phyloP scores from a whole-genome alignment of 2,329 filamentous ascomycete genomes.

The Penicillium sp. region DNA sequence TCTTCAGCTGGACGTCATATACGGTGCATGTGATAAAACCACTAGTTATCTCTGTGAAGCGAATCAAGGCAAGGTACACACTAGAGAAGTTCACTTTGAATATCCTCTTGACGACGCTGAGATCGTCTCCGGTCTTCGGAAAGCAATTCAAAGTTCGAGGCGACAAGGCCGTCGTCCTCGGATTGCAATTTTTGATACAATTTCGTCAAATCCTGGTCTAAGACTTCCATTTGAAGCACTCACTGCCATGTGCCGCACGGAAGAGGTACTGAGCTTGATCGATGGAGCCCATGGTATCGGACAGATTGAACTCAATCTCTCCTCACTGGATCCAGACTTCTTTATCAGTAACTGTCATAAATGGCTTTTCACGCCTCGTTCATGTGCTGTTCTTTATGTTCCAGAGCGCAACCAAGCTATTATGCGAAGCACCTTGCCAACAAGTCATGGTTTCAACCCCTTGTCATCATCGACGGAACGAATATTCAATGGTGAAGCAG shows the following conservation, averaged over 20 bases:
- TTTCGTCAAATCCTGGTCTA: slow-evolving; percentile 75
- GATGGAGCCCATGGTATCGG: slow-evolving; percentile 82
- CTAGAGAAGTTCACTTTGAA: slow-evolving; percentile 53
- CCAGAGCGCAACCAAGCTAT: slow-evolving; percentile 72
- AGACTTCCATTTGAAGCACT: slow-evolving; percentile 73
- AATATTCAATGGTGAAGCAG: slow-evolving; percentile 46
- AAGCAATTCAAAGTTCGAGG: slow-evolving; percentile 13
- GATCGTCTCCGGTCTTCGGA: slow-evolving; percentile 51
- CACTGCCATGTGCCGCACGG: slow-evolving; percentile 62
- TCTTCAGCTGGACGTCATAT: slow-evolving; percentile 68
- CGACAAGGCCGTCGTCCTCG: slow-evolving; percentile 37
- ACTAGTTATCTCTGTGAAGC: slow-evolving; percentile 69
- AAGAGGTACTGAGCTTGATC: slow-evolving; percentile 69
- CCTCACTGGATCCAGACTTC: slow-evolving; percentile 73
- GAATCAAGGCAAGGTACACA: slow-evolving; percentile 52
- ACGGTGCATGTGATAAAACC: slow-evolving; percentile 73
- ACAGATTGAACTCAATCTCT: slow-evolving; percentile 70
- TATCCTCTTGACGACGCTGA: slow-evolving; percentile 72
- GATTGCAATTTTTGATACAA: slow-evolving; percentile 75
- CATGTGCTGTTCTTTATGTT: slow-evolving; percentile 77
- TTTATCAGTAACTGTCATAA: slow-evolving; percentile 83
- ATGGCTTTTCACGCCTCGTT: slow-evolving; percentile 77
- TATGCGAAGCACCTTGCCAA: slow-evolving; percentile 72
- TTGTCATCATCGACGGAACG: neutral
- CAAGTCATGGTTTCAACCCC: slow-evolving; percentile 72